Base-by-base conservation (phyloP, 2,329 filamentous ascomycete genomes). In the Elsinoe ampelina region DNA sequence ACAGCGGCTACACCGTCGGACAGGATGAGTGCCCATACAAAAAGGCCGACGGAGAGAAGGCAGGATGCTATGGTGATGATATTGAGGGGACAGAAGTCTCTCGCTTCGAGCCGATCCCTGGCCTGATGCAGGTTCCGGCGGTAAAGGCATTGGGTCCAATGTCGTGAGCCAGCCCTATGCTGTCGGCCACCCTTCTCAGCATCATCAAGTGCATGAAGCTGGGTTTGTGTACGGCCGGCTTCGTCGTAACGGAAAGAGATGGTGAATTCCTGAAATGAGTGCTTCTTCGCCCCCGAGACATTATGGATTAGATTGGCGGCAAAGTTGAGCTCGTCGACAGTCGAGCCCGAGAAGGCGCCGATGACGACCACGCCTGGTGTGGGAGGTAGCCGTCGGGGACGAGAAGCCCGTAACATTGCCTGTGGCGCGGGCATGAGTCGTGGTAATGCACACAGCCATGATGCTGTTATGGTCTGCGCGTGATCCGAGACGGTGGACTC, bases 351-450 rank as follows among this genome's bases (percentile, higher is more conserved):
- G 17, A 52, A 52, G 5, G 48, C 48, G 11, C 48, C 48, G 11
- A 52, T 38, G 48, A 52, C 48, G 12, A 32, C 38, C 32, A 52
- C 48, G 30, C 48, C 48, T 52, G 48, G 48, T n/a, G 48, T 52
- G 17, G 48, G 48, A 5, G 48, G 48, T 52, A 52, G n/a, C 22
- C 48, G 26, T 22, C 32, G 22, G 17, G 48, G 48, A 6, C 48
- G 30, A 15, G 48, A 52, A 8, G 48, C 36, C 17, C 38, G 36
- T 15, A 52, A 32, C 17, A 52, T 30, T 30, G 48, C 48, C 34
- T 52, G 48, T 20, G 48, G 48, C 19, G 48, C 48, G n/a, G 48
- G 48, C 17, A 52, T 52, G 30, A 52, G 48, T 22, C 48, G 48
- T 22, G 48, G 48, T 34, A 52, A n/a, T 38, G 20, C 32, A 52